Evolutionary conservation across 2,329 filamentous ascomycete genomes (phyloP).

Genomic region (Alternaria brassicae): DNA sequence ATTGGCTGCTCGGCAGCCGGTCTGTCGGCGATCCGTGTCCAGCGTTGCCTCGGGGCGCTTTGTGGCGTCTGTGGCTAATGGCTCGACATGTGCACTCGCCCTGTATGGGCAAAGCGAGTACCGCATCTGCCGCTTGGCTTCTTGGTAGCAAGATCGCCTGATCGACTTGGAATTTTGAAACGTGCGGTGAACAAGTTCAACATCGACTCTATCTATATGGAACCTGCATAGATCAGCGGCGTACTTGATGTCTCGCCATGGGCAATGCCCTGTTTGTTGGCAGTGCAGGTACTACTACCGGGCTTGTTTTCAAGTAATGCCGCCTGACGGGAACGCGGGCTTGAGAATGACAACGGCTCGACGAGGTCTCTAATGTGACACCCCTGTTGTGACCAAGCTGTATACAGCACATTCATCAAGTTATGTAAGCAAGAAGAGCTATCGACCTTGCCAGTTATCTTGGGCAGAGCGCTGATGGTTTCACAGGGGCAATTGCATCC

Average conservation of each 20-base stretch:
- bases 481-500: background rate
- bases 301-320: conserved; percentile 10
- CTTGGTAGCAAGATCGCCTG: background rate
- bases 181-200: background rate
- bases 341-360: conserved; percentile 2
- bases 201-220: background rate
- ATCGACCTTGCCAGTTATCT: conserved; percentile 1
- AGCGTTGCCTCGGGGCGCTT: background rate
- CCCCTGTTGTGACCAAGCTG: conserved; percentile 14
- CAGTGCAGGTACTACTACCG: background rate
- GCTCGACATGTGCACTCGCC: background rate
- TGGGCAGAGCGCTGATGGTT: conserved; percentile 1
- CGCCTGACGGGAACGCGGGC: conserved; percentile 3
- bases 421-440: conserved; percentile 10
- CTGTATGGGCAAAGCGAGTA: background rate
- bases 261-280: background rate
- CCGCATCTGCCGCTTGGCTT: conserved; percentile 3
- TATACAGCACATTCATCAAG: conserved; percentile 7
- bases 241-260: background rate
- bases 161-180: background rate
- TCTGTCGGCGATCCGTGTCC: background rate
- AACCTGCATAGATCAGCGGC: background rate
- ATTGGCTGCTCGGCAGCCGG: conserved; percentile 4
- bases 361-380: conserved; percentile 1
- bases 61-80: conserved; percentile 5